Evolutionary conservation across 805 yeast species (phyloP).

Genomic region (Suhomyces vadensis): DNA sequence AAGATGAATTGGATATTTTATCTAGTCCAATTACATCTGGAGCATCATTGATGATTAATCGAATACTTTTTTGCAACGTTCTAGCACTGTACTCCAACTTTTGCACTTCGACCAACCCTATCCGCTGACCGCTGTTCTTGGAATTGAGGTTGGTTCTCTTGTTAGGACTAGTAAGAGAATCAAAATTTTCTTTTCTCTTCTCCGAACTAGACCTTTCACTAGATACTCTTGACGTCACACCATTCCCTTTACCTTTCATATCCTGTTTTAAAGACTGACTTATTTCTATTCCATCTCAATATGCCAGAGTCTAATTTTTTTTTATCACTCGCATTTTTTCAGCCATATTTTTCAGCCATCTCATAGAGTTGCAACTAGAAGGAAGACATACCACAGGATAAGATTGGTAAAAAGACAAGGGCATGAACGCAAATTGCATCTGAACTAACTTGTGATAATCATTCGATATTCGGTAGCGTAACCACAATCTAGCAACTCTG

Average conservation of each 20-base stretch:
- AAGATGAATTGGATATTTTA: constrained; percentile 28
- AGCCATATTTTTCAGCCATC: constrained; percentile 2
- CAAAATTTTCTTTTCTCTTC: not conserved
- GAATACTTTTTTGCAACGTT: constrained; percentile 20
- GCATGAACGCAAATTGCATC: no score
- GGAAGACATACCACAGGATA: not conserved
- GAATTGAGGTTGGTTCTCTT: not conserved
- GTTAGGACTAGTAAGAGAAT: not conserved
- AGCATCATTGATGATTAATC: constrained; percentile 40
- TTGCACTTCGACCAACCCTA: constrained; percentile 33
- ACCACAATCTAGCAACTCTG: no score
- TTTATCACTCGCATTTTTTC: no score
- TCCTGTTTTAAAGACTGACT: not conserved
- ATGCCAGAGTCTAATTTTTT: no score
- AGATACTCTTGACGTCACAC: constrained; percentile 5
- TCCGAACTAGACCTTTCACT: not conserved
- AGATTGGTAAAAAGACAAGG: no score
- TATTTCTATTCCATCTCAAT: no score
- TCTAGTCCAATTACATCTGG: constrained; percentile 51
- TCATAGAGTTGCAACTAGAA: not conserved
- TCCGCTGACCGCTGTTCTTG: not conserved
- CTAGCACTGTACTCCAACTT: constrained; percentile 42
- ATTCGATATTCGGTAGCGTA: no score
- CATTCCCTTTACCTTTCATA: constrained; percentile 5
- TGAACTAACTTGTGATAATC: no score